Evolutionary conservation across 805 yeast species (phyloP).

Genomic region (Kluyveromyces wickerhamii): DNA sequence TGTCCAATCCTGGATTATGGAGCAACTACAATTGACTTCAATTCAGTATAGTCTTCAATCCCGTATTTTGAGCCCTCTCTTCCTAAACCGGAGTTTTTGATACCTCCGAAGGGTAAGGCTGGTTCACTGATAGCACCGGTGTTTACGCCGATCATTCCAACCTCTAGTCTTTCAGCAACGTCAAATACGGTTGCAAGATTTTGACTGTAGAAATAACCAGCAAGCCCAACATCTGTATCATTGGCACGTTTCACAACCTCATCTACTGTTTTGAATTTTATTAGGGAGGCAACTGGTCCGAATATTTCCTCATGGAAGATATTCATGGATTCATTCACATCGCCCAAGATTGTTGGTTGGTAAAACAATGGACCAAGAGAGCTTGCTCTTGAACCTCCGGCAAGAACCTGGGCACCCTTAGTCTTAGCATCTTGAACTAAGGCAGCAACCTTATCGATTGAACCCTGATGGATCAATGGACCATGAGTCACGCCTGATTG

Average conservation of each 20-base stretch:
- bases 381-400: slow-evolving; percentile 50
- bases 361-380: slow-evolving; percentile 58
- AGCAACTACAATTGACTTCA: slow-evolving; percentile 58
- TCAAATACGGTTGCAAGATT: slow-evolving; percentile 47
- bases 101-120: slow-evolving; percentile 70
- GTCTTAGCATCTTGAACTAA: slow-evolving; percentile 60
- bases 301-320: slow-evolving; percentile 68
- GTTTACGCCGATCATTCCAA: slow-evolving; percentile 79
- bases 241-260: slow-evolving; percentile 60
- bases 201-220: slow-evolving; percentile 63
- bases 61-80: slow-evolving; percentile 76
- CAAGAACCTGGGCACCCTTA: slow-evolving; percentile 55
- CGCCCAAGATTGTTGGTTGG: slow-evolving; percentile 59
- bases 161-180: slow-evolving; percentile 60
- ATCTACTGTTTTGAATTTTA: slow-evolving; percentile 54
- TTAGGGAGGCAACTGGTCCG: slow-evolving; percentile 71
- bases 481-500: slow-evolving; percentile 59
- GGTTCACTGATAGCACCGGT: slow-evolving; percentile 57
- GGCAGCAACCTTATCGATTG: slow-evolving; percentile 50
- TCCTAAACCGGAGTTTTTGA: slow-evolving; percentile 72
- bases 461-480: slow-evolving; percentile 59
- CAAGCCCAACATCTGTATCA: slow-evolving; percentile 62
- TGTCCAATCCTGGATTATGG: slow-evolving; percentile 7
- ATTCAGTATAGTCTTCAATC: slow-evolving; percentile 58
- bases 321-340: slow-evolving; percentile 48